Evolutionary conservation across 2,329 filamentous ascomycete genomes (phyloP).

Genomic region (Colletotrichum sp.): DNA sequence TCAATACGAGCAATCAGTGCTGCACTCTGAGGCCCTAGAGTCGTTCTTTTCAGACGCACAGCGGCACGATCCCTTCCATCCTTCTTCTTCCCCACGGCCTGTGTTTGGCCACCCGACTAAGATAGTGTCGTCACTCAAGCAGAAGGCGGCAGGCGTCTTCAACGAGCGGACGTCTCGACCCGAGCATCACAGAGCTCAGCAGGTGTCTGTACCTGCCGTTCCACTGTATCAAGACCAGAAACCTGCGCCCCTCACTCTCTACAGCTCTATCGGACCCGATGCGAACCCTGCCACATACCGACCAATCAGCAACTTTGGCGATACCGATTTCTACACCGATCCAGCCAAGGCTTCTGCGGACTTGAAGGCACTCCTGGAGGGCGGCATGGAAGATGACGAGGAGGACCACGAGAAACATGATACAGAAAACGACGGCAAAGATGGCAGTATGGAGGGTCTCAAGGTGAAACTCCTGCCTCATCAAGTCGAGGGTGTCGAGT

Average conservation of each 20-base stretch:
- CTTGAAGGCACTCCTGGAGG: conserved; percentile 81
- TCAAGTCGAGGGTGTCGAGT: conserved; percentile 90
- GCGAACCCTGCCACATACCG: conserved; percentile 34
- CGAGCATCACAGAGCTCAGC: conserved; percentile 60
- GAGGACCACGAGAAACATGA: conserved; percentile 50
- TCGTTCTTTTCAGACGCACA: conserved; percentile 19
- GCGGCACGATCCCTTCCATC: conserved; percentile 12
- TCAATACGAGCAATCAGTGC: conserved; percentile 16
- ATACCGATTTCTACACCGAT: conserved; percentile 69
- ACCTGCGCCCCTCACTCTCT: conserved; percentile 50
- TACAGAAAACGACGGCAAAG: conserved; percentile 37
- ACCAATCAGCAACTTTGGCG: conserved; percentile 31
- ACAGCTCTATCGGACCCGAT: conserved; percentile 44
- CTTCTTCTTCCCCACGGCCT: conserved; percentile 25
- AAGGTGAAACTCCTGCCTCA: conserved; percentile 90
- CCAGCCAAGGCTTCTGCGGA: conserved; percentile 74
- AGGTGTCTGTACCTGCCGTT: conserved; percentile 50
- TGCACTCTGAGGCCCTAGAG: conserved; percentile 15
- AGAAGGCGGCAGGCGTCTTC: conserved; percentile 59
- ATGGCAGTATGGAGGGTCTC: conserved; percentile 73
- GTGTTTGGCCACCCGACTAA: conserved; percentile 44
- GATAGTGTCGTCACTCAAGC: conserved; percentile 55
- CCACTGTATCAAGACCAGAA: conserved; percentile 53
- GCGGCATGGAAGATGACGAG: conserved; percentile 76
- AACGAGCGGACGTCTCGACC: conserved; percentile 58